Conservation (phyloP, 108 stramenopile species). For the Pseudonitzschia pungens region DNA sequence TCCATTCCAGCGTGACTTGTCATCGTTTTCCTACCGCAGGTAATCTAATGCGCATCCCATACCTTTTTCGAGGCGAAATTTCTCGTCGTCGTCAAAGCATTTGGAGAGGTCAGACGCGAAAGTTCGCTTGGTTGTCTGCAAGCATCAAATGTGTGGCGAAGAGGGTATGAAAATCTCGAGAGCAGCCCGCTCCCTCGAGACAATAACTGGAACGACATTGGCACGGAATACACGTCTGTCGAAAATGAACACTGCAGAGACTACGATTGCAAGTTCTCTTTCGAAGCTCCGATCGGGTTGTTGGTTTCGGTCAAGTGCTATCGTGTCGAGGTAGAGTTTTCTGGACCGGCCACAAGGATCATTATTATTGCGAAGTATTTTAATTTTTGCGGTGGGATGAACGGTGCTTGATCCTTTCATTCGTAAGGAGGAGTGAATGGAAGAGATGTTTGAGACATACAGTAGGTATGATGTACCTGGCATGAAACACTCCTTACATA, state of each 20-base stretch:
- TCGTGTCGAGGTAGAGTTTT: no score
- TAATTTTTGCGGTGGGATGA: no score
- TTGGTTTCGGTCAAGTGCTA: no score
- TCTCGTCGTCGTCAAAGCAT: constrained; percentile 17
- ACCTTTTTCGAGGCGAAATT: constrained; percentile 49
- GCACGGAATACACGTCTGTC: not conserved
- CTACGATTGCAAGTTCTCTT: not conserved
- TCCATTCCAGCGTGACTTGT: no score
- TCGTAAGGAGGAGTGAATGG: no score
- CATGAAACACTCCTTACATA: no score
- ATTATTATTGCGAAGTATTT: no score
- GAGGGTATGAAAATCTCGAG: not conserved
- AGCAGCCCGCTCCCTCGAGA: constrained; percentile 15
- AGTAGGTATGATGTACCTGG: no score
- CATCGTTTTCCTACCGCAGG: no score
- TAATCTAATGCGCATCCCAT: not conserved
- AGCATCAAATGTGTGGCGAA: not conserved
- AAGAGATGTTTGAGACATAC: no score
- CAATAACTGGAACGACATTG: constrained; percentile 17
- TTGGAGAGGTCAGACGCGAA: constrained; percentile 1
- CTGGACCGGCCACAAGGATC: no score
- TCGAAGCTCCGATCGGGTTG: not conserved
- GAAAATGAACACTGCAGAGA: not conserved
- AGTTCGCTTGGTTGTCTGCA: constrained; percentile 1
- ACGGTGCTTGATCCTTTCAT: no score